Evolutionary conservation across 2,329 filamentous ascomycete genomes (phyloP), one percentile per base, ranked within the genome.

Genomic region (Cytospora mali): DNA sequence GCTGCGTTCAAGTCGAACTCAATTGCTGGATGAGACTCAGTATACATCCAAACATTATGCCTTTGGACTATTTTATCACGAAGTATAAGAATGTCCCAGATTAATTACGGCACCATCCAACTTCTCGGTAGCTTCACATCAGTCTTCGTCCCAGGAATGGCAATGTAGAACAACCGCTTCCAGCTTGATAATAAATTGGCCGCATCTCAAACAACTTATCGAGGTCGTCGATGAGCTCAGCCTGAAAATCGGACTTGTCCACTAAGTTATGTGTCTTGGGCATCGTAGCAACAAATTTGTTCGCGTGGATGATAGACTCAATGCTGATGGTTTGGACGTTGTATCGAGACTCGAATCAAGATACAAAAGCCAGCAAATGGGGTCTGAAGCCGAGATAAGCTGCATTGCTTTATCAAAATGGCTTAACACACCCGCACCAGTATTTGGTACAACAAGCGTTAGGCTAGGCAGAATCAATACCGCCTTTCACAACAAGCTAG

Each of bases 171-270:
- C n/a, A 75, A 71, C 52, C 64, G 49, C 33, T 67, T 67, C 4
- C 68, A 71, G 10, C 50, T 68, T 7, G 79, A 78, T 57, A 72
- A 70, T 79, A 0, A 49, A 71, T n/a, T n/a, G n/a, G n/a, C n/a
- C n/a, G 56, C 77, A 74, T 72, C 66, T 78, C 0, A 62, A 69
- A 18, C 76, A 80, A 61, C 72, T 79, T 0, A 72, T 71, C 0
- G 9, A 68, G 0, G 71, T 76, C 6, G 69, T 78, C 9, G 76
- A 79, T 58, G 70, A 73, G 39, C 67, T 79, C 28, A 78, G 79
- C 58, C 66, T 78, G 13, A 60, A 70, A 39, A 65, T 73, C 39
- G 75, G 76, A 29, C 71, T 79, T 42, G 66, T 69, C 48, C 77
- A 79, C 66, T 72, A 76, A 62, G 77, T n/a, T n/a, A n/a, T n/a